Conservation (phyloP, 805 yeast species). For the Kluyveromyces wickerhamii region DNA sequence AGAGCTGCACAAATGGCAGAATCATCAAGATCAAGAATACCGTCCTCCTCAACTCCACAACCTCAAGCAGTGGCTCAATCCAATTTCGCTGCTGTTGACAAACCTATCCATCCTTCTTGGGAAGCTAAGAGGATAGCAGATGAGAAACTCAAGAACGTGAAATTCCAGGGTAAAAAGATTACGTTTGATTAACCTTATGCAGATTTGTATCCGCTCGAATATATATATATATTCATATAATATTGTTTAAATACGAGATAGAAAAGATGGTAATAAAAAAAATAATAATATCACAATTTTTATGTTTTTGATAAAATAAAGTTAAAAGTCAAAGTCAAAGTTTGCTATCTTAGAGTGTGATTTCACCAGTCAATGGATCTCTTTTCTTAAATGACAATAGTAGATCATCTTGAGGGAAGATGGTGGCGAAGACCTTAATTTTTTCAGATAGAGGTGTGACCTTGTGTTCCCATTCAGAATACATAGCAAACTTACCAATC, state of each 20-base stretch:
- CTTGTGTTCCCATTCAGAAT: conserved; percentile 72
- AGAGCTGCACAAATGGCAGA: conserved; percentile 33
- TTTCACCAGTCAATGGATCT: conserved; percentile 39
- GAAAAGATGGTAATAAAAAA: background rate
- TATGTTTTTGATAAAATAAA: too few species aligned
- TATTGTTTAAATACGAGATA: conserved; percentile 1
- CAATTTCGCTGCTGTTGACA: conserved; percentile 15
- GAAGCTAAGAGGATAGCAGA: conserved; percentile 75
- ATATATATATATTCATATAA: conserved; percentile 3
- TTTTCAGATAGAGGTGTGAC: conserved; percentile 82
- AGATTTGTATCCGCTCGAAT: conserved; percentile 4
- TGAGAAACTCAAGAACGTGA: conserved; percentile 52
- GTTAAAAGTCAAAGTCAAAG: too few species aligned
- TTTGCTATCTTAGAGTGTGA: conserved; percentile 7
- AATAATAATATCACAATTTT: too few species aligned
- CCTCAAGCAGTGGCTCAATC: background rate
- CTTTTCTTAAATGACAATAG: conserved; percentile 64
- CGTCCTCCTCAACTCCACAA: conserved; percentile 29
- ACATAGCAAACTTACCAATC: conserved; percentile 84
- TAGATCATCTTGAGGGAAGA: conserved; percentile 95
- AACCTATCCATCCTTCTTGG: conserved; percentile 93
- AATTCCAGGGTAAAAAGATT: conserved; percentile 80
- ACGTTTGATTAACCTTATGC: conserved; percentile 44
- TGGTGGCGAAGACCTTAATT: conserved; percentile 94
- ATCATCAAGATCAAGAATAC: conserved; percentile 33